These are phyloP conservation scores for Arthrobotrys musiformis DNA, from an alignment of 2,329 filamentous ascomycete species.

Conservation along the genomic window DNA sequence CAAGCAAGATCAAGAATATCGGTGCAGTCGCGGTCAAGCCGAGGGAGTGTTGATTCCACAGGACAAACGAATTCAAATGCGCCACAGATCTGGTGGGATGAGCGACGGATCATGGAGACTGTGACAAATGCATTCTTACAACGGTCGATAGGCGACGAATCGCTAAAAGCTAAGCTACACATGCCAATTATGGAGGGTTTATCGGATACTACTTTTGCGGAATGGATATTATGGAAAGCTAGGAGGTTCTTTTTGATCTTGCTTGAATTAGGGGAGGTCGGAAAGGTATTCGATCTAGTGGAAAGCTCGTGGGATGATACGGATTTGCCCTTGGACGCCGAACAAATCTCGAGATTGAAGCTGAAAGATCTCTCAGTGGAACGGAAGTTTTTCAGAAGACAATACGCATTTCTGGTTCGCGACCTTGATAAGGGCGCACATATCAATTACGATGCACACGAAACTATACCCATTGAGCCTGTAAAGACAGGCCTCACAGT, in stretches of 20 bases:
- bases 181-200: constrained; percentile 73
- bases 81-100: constrained; percentile 52
- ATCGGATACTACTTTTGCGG: constrained; percentile 79
- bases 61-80: constrained; percentile 21
- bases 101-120: constrained; percentile 46
- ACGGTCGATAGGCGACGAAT: constrained; percentile 54
- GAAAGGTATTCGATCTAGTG: constrained; percentile 79
- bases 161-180: constrained; percentile 67
- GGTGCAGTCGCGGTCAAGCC: constrained; percentile 44
- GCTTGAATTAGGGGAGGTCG: constrained; percentile 74
- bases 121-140: constrained; percentile 47
- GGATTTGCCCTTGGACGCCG: constrained; percentile 75
- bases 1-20: constrained; percentile 51
- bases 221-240: constrained; percentile 78
- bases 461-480: constrained; percentile 76
- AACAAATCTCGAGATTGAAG: constrained; percentile 73
- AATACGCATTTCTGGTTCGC: constrained; percentile 76
- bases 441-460: constrained; percentile 73
- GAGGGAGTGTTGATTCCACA: constrained; percentile 46
- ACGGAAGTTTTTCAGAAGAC: constrained; percentile 75
- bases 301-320: constrained; percentile 82
- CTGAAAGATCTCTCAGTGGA: constrained; percentile 74
- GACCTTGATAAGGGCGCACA: constrained; percentile 72
- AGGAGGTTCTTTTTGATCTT: constrained; percentile 77
- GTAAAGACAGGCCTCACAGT: constrained; percentile 39